Evolutionary conservation across 768 basidiomycete genomes (phyloP), one percentile per base, ranked within the genome.

Genomic region (Pleurotus tuber-regium): DNA sequence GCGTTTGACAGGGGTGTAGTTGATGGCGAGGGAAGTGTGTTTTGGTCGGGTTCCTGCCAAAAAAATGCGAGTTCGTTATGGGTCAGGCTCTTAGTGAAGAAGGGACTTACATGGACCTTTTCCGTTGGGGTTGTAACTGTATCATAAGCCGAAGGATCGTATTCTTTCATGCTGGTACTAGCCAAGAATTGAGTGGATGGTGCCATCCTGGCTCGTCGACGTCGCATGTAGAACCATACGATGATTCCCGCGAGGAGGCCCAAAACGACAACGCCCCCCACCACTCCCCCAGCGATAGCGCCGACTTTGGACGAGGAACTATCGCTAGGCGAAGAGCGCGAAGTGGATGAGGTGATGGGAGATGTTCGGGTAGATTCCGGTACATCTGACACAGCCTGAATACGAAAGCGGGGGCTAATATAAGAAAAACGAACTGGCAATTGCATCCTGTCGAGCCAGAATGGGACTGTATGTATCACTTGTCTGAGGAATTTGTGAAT

Each of bases 281-380:
- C 55, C 3, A 60, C 61, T 16, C 63, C 61, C 28, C 65, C 65
- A 12, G 57, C 65, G 23, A 65, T 63, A 12, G 61, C 56, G 4
- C 57, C 65, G 9, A 56, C 53, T 31, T 63, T 57, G 4, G 57
- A 51, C 11, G 54, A 39, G 14, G 21, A 35, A 4, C 18, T 7
- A 9, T 11, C 4, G 43, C 26, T 30, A 10, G 40, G 23, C 3
- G 53, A 52, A 6, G 56, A 43, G 9, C 29, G 10, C 30, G 28
- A n/a, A 18, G 28, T 38, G 40, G 5, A 4, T n/a, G 47, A 8
- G 11, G 11, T 21, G 6, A 35, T 11, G 14, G 47, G 14, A 21
- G 47, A 31, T 6, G 50, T 25, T 3, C 44, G 46, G 14, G 38
- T 50, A 33, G 57, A 43, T 50, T 54, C 58, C 11, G 55, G 53